Conservation (phyloP, 495 filamentous ascomycete species). For the Xylaria grammica region DNA sequence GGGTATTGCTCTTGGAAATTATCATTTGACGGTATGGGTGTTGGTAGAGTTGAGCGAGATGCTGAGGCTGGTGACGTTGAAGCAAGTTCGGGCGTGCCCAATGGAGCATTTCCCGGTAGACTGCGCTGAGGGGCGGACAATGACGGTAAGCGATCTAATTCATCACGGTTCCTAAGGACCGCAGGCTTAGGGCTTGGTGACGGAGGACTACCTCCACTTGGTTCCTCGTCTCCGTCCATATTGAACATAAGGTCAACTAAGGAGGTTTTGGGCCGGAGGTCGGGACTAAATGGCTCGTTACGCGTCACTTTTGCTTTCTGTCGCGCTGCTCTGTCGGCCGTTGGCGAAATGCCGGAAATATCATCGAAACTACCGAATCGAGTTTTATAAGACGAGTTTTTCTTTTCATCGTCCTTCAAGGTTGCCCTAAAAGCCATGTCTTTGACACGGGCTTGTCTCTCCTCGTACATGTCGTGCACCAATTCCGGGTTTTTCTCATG, state of each 20-base stretch:
- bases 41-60: background rate
- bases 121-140: conserved; percentile 37
- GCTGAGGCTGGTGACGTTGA: conserved; percentile 11
- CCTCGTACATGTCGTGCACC: conserved; percentile 58
- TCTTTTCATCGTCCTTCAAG: conserved; percentile 64
- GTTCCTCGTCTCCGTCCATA: conserved; percentile 79
- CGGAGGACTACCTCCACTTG: conserved; percentile 14
- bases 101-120: conserved; percentile 36
- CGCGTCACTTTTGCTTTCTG: conserved; percentile 51
- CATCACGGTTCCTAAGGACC: conserved; percentile 12
- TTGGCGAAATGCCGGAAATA: conserved; percentile 52
- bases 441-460: conserved; percentile 52
- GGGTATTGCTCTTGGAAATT: conserved; percentile 14
- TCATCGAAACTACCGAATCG: conserved; percentile 64
- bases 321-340: conserved; percentile 55
- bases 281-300: conserved; percentile 59
- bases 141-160: conserved; percentile 28
- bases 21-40: conserved; percentile 14
- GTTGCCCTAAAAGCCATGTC: conserved; percentile 63
- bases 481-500: conserved; percentile 71
- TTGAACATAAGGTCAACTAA: conserved; percentile 85
- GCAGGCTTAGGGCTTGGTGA: conserved; percentile 27
- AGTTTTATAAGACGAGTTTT: conserved; percentile 52
- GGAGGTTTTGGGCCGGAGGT: conserved; percentile 68
- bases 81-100: conserved; percentile 24